Conservation (phyloP, 2,329 filamentous ascomycete genomes). For the Diatrype stigma region DNA sequence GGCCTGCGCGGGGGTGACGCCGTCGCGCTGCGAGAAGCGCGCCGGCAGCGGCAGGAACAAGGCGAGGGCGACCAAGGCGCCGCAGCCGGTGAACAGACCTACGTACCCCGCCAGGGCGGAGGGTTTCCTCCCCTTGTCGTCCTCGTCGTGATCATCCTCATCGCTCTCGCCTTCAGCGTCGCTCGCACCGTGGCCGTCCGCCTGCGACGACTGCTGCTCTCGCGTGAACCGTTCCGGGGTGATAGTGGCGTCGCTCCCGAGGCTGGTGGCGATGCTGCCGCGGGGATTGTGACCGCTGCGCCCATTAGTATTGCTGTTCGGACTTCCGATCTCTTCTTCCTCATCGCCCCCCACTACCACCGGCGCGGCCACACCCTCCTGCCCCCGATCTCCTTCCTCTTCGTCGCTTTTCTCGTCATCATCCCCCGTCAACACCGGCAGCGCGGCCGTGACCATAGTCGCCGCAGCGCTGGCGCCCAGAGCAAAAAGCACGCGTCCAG, state of each 20-base stretch:
- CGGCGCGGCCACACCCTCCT: constrained; percentile 20
- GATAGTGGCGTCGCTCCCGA: constrained; percentile 72
- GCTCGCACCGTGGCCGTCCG: constrained; percentile 15
- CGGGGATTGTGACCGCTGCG: constrained; percentile 37
- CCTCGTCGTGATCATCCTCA: constrained; percentile 12
- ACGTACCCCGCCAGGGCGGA: constrained; percentile 78
- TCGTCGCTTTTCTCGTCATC: constrained; percentile 21
- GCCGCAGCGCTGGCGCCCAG: constrained; percentile 84
- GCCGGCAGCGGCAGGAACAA: constrained; percentile 86
- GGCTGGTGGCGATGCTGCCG: constrained; percentile 60
- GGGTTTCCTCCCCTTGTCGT: constrained; percentile 39
- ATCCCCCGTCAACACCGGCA: constrained; percentile 66
- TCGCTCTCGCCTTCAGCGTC: constrained; percentile 9
- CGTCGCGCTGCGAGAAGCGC: constrained; percentile 65
- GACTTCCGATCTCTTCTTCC: constrained; percentile 11
- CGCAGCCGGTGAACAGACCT: constrained; percentile 87
- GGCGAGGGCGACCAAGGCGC: constrained; percentile 76
- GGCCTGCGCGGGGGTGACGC: constrained; percentile 68
- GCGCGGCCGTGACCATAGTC: constrained; percentile 95
- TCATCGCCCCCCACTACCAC: constrained; percentile 15
- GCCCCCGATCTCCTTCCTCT: too few relatives aligned
- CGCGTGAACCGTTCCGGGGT: constrained; percentile 59
- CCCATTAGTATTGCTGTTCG: constrained; percentile 25
- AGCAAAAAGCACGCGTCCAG: constrained; percentile 84
- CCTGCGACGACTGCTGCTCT: constrained; percentile 12